A percentile compares a stretch with the other conserved stretches of the same genome.
These are phyloP conservation scores for Leptographium galeiforme DNA, from an alignment of 2,329 filamentous ascomycete genomes.

Conservation along the genomic window DNA sequence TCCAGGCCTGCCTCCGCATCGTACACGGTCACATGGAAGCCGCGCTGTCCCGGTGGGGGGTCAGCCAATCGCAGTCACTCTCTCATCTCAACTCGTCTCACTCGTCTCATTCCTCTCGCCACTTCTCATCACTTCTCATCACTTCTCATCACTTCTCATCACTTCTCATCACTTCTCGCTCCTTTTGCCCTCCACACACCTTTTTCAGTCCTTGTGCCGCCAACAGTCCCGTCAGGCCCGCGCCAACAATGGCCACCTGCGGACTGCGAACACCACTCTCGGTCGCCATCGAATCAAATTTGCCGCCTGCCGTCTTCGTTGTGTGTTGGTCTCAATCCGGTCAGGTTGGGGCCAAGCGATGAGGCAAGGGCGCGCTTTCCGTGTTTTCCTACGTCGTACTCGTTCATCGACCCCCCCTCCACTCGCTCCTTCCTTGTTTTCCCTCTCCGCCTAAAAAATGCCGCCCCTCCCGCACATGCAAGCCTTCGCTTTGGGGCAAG, in stretches of 20 bases:
- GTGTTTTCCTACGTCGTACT: no score
- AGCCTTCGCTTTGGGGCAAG: no score
- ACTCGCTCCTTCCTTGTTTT: no score
- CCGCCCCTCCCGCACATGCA: background rate
- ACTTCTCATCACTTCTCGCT: background rate
- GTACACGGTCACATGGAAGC: conserved; percentile 19
- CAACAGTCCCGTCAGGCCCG: conserved; percentile 24
- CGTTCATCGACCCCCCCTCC: no score
- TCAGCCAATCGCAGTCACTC: no score
- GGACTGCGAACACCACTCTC: background rate
- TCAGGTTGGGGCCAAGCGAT: no score
- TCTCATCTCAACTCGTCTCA: no score
- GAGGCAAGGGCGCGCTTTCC: no score
- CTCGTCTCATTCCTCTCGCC: no score
- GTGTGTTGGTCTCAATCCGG: no score
- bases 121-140: background rate
- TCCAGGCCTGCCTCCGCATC: conserved; percentile 18
- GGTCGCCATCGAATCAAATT: background rate
- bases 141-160: background rate
- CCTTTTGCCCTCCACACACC: conserved; percentile 9
- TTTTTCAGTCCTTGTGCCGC: conserved; percentile 23
- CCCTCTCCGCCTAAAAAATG: background rate
- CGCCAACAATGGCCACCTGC: conserved; percentile 22
- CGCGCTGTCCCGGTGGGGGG: conserved; percentile 15
- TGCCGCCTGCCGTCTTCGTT: no score